Evolutionary conservation across 306 rosid species (phyloP), one percentile per base, ranked within the genome.

Genomic region (Biancaea sappan): DNA sequence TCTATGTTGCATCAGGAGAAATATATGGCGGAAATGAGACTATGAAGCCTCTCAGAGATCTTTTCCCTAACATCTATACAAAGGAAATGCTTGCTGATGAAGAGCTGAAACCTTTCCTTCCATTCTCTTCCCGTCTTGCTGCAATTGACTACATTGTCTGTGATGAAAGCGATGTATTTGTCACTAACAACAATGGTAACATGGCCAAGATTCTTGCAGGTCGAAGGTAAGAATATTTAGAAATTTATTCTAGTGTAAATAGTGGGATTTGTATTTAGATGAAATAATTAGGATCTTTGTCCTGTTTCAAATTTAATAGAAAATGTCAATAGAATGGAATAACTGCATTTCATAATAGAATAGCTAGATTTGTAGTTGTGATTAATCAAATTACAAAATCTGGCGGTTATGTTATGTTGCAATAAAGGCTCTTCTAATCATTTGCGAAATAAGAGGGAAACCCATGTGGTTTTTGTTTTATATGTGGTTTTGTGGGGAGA

Each of bases 171-270:
- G 88, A 95, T 72, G 99, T 92, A 28, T 92, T 95, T 87, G 97
- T 90, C 78, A 81, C 99, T 15, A 95, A 95, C 75, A 95, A 95
- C 79, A 92, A 95, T 66, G 99, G 99, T 67, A 95, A 95, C 81
- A 95, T 95, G 99, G 99, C 99, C 75, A 95, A 90, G 84, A 90
- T 95, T 84, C 89, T 95, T 28, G 98, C 98, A 3, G 99, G 98
- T 65, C 89, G 90, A 86, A 95, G 99, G 99, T 95, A 69, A 74
- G 87, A 76, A n/a, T n/a, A n/a, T 43, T 46, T 21, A 35, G 62
- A 59, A 44, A 69, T 47, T 74, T 32, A 16, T 66, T 29, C 19
- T 52, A 19, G 4, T 64, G 56, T 43, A 62, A 10, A 37, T 34
- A 10, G 18, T 62, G 29, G 68, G 48, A 62, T 47, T n/a, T 41